Evolutionary conservation across 352 stramenopile species (phyloP), one percentile per base, ranked within the genome.

Genomic region (Pythium folliculosum): DNA sequence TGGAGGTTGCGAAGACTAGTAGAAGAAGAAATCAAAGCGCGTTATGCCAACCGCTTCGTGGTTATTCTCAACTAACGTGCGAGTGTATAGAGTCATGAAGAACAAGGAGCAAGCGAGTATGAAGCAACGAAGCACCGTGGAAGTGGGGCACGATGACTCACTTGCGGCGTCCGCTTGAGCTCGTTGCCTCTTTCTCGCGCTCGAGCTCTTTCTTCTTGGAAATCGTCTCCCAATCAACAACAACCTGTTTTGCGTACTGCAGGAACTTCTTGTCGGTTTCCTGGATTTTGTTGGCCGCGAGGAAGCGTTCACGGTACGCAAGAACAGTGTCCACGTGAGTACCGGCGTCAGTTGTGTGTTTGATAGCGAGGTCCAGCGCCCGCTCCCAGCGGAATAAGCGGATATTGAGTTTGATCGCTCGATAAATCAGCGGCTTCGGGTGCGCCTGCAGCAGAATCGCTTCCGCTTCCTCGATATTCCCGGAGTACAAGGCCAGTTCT

Each of bases 401-500:
- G 44, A 98, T 73, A 67, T 98, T 98, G 63, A 98, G 77, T 70
- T 98, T 98, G 71, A 98, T 97, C 25, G 92, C 91, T 48, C 93
- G 87, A 64, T 98, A 97, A 12, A 98, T 66, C 1, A 98, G 79
- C 54, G 92, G 91, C 43, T 75, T 84, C 1, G 91, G 92, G 37
- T 90, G 88, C 0, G 92, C 86, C 59, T 98, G 92, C 51, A 98
- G 70, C 40, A 98, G 72, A 45, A 98, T 98, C 1, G 77, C 71
- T 67, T 98, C 91, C n/a, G 94, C 94, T 71, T 98, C 89, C 21
- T 97, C 88, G n/a, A 96, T 76, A 45, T 81, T 92, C 27, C 81
- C 82, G 6, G 84, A 86, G 60, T 89, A 97, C 16, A 98, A 61
- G 8, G 90, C 89, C 44, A 98, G 77, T 53, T 97, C 90, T 10